Evolutionary conservation across 2,329 filamentous ascomycete species (phyloP), one percentile per base, ranked within the genome.

Genomic region (Paraconiothyrium brasiliense): DNA sequence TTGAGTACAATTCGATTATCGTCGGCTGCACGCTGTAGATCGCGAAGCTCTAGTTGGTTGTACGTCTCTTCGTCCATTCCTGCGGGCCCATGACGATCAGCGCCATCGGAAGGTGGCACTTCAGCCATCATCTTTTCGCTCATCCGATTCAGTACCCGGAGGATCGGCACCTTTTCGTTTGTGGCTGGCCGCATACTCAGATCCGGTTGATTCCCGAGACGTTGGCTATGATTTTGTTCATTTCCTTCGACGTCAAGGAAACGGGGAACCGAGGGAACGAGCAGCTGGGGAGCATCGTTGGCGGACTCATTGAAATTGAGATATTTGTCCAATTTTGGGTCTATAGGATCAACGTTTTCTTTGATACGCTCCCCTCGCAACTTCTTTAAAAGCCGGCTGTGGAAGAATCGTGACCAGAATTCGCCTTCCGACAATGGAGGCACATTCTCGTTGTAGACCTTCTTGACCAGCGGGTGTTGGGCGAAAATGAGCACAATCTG

Each of bases 381-480:
- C 74, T 93, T 94, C 80, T 97, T 97, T 67, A 93, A 93, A 9
- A 99, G 82, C 59, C 92, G 88, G 78, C 93, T 97, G 63, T 94
- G 88, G 77, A 99, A 98, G 80, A 99, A 99, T 14, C 92, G 87
- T 6, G 91, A 91, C 94, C 94, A 99, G 76, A 99, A 99, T 54
- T 92, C 89, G 59, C 85, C 84, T 71, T 97, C 92, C 30, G 85
- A 88, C 43, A 96, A 79, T 5, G 92, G 93, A 0, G 77, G 77
- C 4, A 97, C 93, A 67, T 94, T 93, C 74, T 97, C 94, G 74
- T 98, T 93, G 78, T 97, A 98, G 7, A 97, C 92, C 22, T 89
- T 88, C 76, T 92, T 92, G 61, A 99, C 90, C 0, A 99, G 84
- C 1, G 95, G 93, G 78, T 99, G 94, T 77, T 98, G 95, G 62